Evolutionary conservation across 1,284 basidiomycete species (phyloP).

Genomic region (Ustilago crameri): DNA sequence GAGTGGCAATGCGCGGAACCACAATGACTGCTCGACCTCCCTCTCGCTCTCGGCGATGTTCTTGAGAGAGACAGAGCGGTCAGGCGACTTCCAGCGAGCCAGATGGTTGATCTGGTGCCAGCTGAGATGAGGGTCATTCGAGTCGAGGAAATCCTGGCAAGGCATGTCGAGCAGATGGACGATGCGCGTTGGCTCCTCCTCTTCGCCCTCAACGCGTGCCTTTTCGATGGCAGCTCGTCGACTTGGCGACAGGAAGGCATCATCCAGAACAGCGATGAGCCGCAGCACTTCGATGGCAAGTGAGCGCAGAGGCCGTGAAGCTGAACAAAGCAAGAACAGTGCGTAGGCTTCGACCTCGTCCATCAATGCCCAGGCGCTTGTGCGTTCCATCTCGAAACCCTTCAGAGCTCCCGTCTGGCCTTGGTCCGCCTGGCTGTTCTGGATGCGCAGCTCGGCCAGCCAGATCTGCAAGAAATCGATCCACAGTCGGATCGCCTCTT

Average conservation of each 20-base stretch:
- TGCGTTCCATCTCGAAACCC: constrained; percentile 57
- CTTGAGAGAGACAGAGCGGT: constrained; percentile 38
- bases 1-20: constrained; percentile 69
- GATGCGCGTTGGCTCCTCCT: constrained; percentile 57
- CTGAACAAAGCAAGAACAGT: constrained; percentile 78
- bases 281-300: constrained; percentile 55
- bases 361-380: constrained; percentile 66
- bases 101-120: constrained; percentile 52
- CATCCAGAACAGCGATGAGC: constrained; percentile 63
- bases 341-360: constrained; percentile 77
- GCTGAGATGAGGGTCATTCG: constrained; percentile 45
- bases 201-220: constrained; percentile 56
- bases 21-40: constrained; percentile 69
- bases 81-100: constrained; percentile 45
- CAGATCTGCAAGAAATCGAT: constrained; percentile 79
- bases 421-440: constrained; percentile 46
- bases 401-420: constrained; percentile 18
- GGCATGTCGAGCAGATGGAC: constrained; percentile 60
- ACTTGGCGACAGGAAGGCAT: constrained; percentile 46
- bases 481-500: constrained; percentile 79
- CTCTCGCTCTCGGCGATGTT: constrained; percentile 70
- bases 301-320: constrained; percentile 75
- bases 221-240: constrained; percentile 54
- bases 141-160: constrained; percentile 46
- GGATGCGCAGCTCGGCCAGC: constrained; percentile 70